phyloP scores from a whole-genome alignment of 2,329 filamentous ascomycete genomes.

The Penicillium sp. region DNA sequence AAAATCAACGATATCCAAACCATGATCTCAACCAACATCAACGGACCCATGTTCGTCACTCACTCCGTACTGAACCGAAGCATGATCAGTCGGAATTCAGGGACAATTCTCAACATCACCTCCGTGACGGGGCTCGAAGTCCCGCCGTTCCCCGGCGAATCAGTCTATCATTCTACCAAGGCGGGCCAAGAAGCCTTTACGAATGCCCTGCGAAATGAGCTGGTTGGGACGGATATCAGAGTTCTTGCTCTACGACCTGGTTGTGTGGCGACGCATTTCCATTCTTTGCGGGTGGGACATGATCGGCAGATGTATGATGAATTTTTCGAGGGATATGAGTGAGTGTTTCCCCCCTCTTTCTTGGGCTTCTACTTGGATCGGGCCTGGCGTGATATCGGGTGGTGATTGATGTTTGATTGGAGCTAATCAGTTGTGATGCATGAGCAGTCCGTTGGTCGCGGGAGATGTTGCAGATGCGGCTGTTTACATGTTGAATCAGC shows the following conservation, averaged over 20 bases:
- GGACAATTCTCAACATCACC: constrained; percentile 47
- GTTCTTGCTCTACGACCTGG: constrained; percentile 45
- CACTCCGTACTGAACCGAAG: constrained; percentile 42
- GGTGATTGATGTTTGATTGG: too few species aligned
- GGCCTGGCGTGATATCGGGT: too few species aligned
- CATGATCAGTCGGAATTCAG: constrained; percentile 36
- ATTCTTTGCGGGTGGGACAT: constrained; percentile 41
- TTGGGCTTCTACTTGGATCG: too few species aligned
- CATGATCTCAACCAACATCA: constrained; percentile 47
- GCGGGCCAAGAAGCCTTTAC: constrained; percentile 46
- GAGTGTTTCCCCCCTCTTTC: too few species aligned
- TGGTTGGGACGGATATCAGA: constrained; percentile 43
- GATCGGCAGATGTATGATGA: constrained; percentile 39
- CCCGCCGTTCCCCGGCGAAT: constrained; percentile 46
- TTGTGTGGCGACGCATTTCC: constrained; percentile 46
- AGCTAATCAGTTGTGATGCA: constrained; percentile 8
- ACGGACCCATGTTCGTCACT: constrained; percentile 44
- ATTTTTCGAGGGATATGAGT: constrained; percentile 41
- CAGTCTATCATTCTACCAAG: constrained; percentile 26
- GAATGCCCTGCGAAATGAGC: constrained; percentile 45
- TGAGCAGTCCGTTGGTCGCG: constrained; percentile 32
- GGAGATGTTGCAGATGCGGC: constrained; percentile 42
- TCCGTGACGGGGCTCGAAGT: constrained; percentile 44
- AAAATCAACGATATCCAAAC: constrained; percentile 38
- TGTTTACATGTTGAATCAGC: constrained; percentile 40